Evolutionary conservation across 2,329 filamentous ascomycete species (phyloP).

Genomic region (Aspergillus glaucus): DNA sequence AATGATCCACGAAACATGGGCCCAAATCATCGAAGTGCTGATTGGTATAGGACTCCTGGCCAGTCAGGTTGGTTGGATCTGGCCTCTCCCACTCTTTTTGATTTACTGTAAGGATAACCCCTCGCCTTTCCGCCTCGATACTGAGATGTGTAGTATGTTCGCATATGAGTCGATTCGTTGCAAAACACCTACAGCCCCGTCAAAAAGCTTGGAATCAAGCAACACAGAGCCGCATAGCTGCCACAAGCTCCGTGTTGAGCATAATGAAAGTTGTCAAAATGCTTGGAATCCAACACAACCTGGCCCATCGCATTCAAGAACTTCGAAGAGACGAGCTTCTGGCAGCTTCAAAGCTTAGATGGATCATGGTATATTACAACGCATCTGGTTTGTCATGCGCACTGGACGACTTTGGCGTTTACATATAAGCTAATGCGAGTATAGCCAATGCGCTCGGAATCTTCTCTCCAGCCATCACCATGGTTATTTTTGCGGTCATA

Average conservation of each 20-base stretch:
- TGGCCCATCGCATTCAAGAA: no score
- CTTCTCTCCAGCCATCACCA: background rate
- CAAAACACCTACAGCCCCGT: no score
- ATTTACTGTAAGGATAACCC: background rate
- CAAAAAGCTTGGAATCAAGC: no score
- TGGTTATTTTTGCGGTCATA: background rate
- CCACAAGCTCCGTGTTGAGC: no score
- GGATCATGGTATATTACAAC: no score
- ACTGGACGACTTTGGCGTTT: background rate
- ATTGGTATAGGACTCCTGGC: conserved; percentile 3
- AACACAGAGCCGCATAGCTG: no score
- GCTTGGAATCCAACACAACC: no score
- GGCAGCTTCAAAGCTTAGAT: no score
- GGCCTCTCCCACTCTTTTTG: background rate
- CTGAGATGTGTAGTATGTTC: background rate
- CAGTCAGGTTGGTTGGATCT: conserved; percentile 2
- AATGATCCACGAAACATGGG: conserved; percentile 9
- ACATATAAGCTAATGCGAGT: background rate
- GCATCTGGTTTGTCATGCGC: background rate
- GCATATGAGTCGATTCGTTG: no score
- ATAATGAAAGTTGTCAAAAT: no score
- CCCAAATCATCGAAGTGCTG: conserved; percentile 3
- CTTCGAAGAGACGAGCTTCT: no score
- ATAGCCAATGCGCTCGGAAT: background rate
- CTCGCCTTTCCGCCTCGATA: background rate